Evolutionary conservation across 345 rosid species (phyloP), one percentile per base, ranked within the genome.

Genomic region (Citrus hindsii): DNA sequence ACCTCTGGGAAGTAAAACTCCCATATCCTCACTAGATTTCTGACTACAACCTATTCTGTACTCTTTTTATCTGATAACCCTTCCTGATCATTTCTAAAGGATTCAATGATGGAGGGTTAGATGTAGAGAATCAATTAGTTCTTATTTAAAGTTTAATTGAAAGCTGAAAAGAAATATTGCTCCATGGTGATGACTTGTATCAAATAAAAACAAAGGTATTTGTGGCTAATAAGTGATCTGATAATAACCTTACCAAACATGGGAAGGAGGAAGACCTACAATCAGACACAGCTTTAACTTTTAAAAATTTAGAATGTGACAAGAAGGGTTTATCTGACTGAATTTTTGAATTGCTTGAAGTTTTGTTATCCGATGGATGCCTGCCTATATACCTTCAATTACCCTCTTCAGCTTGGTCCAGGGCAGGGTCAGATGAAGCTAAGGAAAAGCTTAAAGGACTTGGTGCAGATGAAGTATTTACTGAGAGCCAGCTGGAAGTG

Each of bases 391-490:
- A 22, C 71, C 73, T 73, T 53, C 59, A 76, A 3, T 74, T 81
- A 38, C 67, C 32, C 22, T 73, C 46, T 83, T 80, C 38, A 80
- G 60, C 81, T 82, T 79, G 76, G 65, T 74, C 65, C 79, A 91
- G 94, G 89, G 76, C 87, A 64, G 92, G 93, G 25, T 90, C 92
- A 16, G 89, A 96, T 77, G 95, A 91, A 88, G 94, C 87, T 42
- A 89, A 80, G 76, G 91, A 91, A 69, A 79, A 76, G 25, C 83
- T 94, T 73, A 91, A 86, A 76, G 85, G 82, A 79, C 85, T 96
- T 28, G 99, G 94, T 74, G 99, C 94, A 24, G 90, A 90, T 75
- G 88, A 90, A 87, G 99, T 93, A 56, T 90, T 91, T 73, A 83
- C 88, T 2, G 94, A 93, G 84, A 89, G 89, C 83, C 90, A 95